These are phyloP conservation scores for Mrakia frigida DNA, from an alignment of 768 basidiomycete genomes.

Conservation along the genomic window DNA sequence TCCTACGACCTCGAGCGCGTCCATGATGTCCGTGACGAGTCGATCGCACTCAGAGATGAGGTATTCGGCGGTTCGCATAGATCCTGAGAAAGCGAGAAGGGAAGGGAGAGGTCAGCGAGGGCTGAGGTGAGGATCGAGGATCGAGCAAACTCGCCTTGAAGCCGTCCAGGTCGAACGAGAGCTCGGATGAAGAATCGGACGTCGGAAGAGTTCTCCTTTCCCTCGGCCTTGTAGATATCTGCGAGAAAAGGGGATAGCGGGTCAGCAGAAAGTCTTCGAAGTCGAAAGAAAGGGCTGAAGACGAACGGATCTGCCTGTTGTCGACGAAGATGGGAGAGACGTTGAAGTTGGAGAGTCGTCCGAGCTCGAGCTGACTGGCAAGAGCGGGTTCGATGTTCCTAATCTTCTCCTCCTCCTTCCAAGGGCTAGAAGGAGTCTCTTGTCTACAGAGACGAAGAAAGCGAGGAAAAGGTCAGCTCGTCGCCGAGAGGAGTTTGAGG, in stretches of 20 bases:
- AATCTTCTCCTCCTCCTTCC: constrained; percentile 93
- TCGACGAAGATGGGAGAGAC: constrained; percentile 93
- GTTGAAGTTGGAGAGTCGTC: constrained; percentile 93
- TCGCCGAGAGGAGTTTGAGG: constrained; percentile 57
- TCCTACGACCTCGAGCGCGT: constrained; percentile 88
- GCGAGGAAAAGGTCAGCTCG: constrained; percentile 84
- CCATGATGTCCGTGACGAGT: constrained; percentile 85
- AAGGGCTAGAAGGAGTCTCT: constrained; percentile 55
- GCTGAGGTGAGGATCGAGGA: background rate
- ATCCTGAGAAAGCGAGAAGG: constrained; percentile 47
- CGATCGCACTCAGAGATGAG: constrained; percentile 98
- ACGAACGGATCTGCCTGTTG: constrained; percentile 94
- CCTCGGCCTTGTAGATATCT: constrained; percentile 95
- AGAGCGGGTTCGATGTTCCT: constrained; percentile 97
- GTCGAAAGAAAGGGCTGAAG: too few species aligned
- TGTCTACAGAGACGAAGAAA: constrained; percentile 44
- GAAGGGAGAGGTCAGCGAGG: background rate
- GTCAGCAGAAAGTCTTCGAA: too few species aligned
- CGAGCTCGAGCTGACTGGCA: constrained; percentile 95
- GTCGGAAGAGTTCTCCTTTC: constrained; percentile 94
- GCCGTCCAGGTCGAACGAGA: constrained; percentile 88
- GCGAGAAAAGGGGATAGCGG: too few species aligned
- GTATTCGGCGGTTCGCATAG: constrained; percentile 94
- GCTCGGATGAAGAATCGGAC: constrained; percentile 97
- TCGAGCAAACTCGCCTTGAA: constrained; percentile 47